Base-by-base conservation (phyloP, 495 filamentous ascomycete genomes). In the Penicillium simplicissimum region DNA sequence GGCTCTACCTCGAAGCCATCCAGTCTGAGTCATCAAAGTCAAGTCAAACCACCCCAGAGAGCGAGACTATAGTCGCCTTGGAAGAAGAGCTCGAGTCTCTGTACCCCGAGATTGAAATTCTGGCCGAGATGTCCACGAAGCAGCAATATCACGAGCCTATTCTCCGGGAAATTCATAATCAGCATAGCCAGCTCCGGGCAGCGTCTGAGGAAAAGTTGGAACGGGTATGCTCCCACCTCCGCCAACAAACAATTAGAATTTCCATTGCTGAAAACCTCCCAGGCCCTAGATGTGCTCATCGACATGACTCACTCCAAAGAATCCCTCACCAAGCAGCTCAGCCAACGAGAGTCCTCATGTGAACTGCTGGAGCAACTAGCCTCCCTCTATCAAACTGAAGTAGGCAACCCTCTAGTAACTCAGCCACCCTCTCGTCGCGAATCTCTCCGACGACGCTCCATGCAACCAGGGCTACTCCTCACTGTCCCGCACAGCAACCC, bases 51-150 rank as follows among this genome's bases (percentile, higher is more conserved):
- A 40, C 43, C 1, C 19, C 31, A 15, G 65, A 68, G 23, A 28
- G 28, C 14, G 67, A 72, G 6, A 57, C 60, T 11, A 52, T 80
- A n/a, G 49, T 70, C 19, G 73, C 75, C 0, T 58, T 88, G 23
- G 78, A 86, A 65, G 79, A 82, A 42, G 86, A 89, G 57, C 67
- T 88, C 5, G 85, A 86, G 37, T 85, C 86, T 14, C 68, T 89
- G 4, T 87, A 86, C 59, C 79, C 84, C 0, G 86, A 89, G 60
- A 85, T 89, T 61, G 78, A 85, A 13, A 79, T 85, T 3, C 76
- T 89, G 35, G 82, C 85, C 3, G 83, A 88, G 60, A 85, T 89
- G 79, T 82, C 83, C 25, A 78, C 79, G 1, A 82, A 84, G 66
- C 84, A 88, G 58, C 81, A 87, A 64, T 85, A 81, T 63, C 71